Conservation (phyloP, 108 stramenopile genomes). For the Cyclotella baltica region DNA sequence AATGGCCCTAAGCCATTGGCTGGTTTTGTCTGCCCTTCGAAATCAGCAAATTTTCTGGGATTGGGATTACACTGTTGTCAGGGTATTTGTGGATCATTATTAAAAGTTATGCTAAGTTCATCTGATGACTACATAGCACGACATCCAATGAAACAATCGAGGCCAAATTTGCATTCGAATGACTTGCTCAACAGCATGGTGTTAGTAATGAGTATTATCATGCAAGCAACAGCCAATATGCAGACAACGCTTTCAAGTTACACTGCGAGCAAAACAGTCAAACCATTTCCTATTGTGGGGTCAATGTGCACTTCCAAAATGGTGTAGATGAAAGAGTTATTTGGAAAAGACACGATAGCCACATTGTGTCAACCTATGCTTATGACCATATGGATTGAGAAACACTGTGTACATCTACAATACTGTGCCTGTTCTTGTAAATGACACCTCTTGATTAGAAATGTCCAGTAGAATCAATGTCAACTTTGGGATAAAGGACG, state of each 20-base stretch:
- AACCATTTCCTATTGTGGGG: background rate
- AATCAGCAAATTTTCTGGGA: too few species aligned
- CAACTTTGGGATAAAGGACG: background rate
- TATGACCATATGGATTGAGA: constrained; percentile 5
- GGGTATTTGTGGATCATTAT: constrained; percentile 1
- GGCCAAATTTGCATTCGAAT: constrained; percentile 10
- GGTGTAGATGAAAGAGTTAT: background rate
- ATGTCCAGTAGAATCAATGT: background rate
- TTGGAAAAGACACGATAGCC: background rate
- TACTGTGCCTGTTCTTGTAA: background rate
- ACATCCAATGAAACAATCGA: background rate
- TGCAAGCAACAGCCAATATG: background rate
- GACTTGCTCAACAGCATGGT: background rate
- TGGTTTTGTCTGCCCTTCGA: too few species aligned
- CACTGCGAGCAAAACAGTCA: background rate
- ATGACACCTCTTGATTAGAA: background rate
- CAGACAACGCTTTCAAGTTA: constrained; percentile 4
- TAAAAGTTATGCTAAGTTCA: background rate
- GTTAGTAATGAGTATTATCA: constrained; percentile 1
- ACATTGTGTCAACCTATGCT: background rate
- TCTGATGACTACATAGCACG: constrained; percentile 11
- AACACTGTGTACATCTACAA: background rate
- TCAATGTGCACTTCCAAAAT: constrained; percentile 7
- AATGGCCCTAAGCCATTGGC: too few species aligned
- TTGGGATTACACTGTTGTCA: too few species aligned